A percentile compares a stretch with the other conserved stretches of the same genome.
These are phyloP conservation scores for Stropharia rugosoannulata DNA, from an alignment of 768 basidiomycete genomes.

Conservation along the genomic window DNA sequence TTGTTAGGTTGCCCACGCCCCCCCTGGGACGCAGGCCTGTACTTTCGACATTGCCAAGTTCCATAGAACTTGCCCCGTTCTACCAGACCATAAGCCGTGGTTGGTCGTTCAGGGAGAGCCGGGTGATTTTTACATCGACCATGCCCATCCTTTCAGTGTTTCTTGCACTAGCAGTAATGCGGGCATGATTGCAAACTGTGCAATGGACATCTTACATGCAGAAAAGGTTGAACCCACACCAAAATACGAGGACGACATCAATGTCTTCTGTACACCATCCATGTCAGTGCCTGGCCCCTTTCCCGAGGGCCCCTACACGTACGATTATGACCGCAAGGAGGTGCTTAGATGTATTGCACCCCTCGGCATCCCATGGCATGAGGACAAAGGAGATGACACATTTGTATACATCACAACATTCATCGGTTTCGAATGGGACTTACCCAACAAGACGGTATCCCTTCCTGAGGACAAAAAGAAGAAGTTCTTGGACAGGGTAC, in stretches of 20 bases:
- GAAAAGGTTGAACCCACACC: conserved; percentile 3
- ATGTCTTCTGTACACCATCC: conserved; percentile 5
- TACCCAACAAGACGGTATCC: conserved; percentile 21
- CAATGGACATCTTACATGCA: conserved; percentile 16
- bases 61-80: conserved; percentile 30
- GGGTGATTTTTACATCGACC: conserved; percentile 29
- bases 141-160: conserved; percentile 26
- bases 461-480: conserved; percentile 27
- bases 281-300: neutral
- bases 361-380: conserved; percentile 5
- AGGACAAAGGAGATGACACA: neutral
- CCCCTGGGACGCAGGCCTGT: conserved; percentile 27
- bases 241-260: conserved; percentile 7
- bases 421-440: conserved; percentile 35
- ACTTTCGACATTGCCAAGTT: conserved; percentile 31
- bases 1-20: conserved; percentile 24
- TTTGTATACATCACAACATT: conserved; percentile 24
- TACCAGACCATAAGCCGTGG: conserved; percentile 31
- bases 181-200: conserved; percentile 26
- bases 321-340: neutral
- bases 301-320: neutral
- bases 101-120: conserved; percentile 26
- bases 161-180: conserved; percentile 27
- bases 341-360: neutral
- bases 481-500: conserved; percentile 20